Percentiles rank a stretch among this genome's conserved stretches.
These are phyloP conservation scores for Pleurotus citrinopileatus DNA, from an alignment of 768 basidiomycete genomes.

Conservation along the genomic window DNA sequence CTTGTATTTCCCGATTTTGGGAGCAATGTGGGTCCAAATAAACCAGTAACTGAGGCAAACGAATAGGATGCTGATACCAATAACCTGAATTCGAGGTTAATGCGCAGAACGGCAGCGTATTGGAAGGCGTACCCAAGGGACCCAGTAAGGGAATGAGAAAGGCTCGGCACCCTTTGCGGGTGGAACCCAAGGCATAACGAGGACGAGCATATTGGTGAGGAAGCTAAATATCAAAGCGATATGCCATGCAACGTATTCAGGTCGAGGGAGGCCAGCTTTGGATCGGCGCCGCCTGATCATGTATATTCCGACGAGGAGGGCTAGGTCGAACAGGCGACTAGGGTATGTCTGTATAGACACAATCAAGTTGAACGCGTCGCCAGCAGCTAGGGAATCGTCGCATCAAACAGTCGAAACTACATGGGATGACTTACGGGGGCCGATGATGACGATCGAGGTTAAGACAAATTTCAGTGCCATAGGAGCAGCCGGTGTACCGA, in stretches of 20 bases:
- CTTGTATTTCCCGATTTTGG: not conserved
- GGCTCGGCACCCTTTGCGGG: slow-evolving; percentile 27
- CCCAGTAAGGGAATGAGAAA: not conserved
- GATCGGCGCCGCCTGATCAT: slow-evolving; percentile 30
- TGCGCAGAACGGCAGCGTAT: no score
- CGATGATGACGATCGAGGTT: slow-evolving; percentile 39
- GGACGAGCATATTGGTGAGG: slow-evolving; percentile 34
- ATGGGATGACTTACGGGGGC: slow-evolving; percentile 19
- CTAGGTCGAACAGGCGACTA: slow-evolving; percentile 33
- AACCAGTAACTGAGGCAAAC: not conserved
- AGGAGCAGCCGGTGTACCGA: slow-evolving; percentile 46
- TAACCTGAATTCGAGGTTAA: not conserved
- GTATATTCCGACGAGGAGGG: slow-evolving; percentile 31
- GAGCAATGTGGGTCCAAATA: not conserved
- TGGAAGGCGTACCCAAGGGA: not conserved
- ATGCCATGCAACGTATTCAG: slow-evolving; percentile 37
- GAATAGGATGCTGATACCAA: not conserved
- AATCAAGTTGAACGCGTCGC: slow-evolving; percentile 43
- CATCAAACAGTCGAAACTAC: not conserved
- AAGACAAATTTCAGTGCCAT: slow-evolving; percentile 35
- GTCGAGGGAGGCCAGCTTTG: slow-evolving; percentile 27
- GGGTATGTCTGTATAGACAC: slow-evolving; percentile 39
- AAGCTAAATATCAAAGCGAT: slow-evolving; percentile 30
- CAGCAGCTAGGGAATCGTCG: slow-evolving; percentile 22
- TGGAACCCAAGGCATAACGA: slow-evolving; percentile 40